Base-by-base conservation (phyloP, 2,329 filamentous ascomycete species). In the Thermochaetoides dissita region DNA sequence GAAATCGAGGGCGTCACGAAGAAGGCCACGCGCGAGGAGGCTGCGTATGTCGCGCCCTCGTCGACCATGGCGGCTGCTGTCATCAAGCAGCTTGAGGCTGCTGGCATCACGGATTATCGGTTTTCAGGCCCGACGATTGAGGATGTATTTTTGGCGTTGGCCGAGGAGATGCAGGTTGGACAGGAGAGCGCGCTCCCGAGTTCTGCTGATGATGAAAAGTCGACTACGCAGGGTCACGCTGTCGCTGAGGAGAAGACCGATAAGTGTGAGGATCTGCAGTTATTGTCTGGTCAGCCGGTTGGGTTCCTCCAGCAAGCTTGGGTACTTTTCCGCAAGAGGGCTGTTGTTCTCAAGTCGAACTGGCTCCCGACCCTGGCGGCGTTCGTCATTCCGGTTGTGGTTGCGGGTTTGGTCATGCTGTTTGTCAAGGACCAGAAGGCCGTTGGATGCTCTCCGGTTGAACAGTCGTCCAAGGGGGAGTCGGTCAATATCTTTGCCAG, bases 71-170 rank as follows among this genome's bases (percentile, higher is more conserved):
- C 85, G 0, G 82, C 84, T 0, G 62, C 70, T 4, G 80, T 89
- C 37, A 82, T 94, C 48, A 69, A 72, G 38, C 60, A 69, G 8
- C 67, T 95, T 1, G 82, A 94, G 56, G 61, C 67, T 1, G 65
- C 69, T 1, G 76, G 76, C 0, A 70, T 93, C 34, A 68, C 69
- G 10, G 82, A 93, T 44, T 94, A 94, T 57, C 79, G 87, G 44
- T 83, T 94, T 50, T 83, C 82, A 10, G 86, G 86, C 0, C 89
- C 88, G 0, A 93, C 85, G 0, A 87, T 95, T 34, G 89, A 95
- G 57, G 87, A 94, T 51, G 87, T 94, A 0, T 95, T 95, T 59
- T 64, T 95, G 24, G 80, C 84, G 49, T 69, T 94, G 34, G 85
- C 87, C 0, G 84, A 89, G 54, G 87, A 94, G 57, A 72, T 86